Base-by-base conservation (phyloP, 1,284 basidiomycete genomes). In the Sphagnurus paluster region DNA sequence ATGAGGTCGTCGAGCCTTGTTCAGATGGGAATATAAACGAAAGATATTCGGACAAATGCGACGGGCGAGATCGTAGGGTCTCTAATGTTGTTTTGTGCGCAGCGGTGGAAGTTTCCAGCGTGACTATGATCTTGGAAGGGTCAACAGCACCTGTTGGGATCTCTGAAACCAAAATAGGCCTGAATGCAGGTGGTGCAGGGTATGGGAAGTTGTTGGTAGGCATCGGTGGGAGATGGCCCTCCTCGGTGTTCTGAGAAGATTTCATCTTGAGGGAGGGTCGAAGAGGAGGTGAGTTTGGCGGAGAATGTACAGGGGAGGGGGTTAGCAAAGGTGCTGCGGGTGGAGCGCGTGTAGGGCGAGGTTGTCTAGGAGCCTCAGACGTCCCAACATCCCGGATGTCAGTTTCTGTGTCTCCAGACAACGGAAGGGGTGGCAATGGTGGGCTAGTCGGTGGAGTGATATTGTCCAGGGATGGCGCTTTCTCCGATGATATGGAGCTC, bases 31-130 rank as follows among this genome's bases (percentile, higher is more conserved):
- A 62, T 14, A 87, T 59, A 5, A 75, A 70, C 28, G 67, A 65
- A 19, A 90, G 59, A 56, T 82, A 88, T 16, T 62, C 67, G 0
- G 83, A 72, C 9, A 90, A 72, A 53, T 77, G 68, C 0, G 87
- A 90, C 1, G 81, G 76, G 5, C 84, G 78, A 11, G 86, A 86
- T 2, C 68, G 72, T 42, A 90, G 64, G 2, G 88, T 87, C 24
- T 70, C 68, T 44, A 87, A 62, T 0, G 83, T 84, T 3, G 85
- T 86, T 44, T 77, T 77, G 58, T 79, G 76, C 0, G 79, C 80
- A 16, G 69, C 57, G 0, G 84, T 85, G 52, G 78, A 80, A 13
- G 87, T 88, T 65, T 90, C 87, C 37, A 90, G 55, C 3, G 79
- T 77, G 38, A 90, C 74, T 40, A 90, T 78, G 29, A 82, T 66